A percentile compares a stretch with the other conserved stretches of the same genome.
phyloP scores from a whole-genome alignment of 2,329 filamentous ascomycete genomes.

The Elsinoe ampelina region DNA sequence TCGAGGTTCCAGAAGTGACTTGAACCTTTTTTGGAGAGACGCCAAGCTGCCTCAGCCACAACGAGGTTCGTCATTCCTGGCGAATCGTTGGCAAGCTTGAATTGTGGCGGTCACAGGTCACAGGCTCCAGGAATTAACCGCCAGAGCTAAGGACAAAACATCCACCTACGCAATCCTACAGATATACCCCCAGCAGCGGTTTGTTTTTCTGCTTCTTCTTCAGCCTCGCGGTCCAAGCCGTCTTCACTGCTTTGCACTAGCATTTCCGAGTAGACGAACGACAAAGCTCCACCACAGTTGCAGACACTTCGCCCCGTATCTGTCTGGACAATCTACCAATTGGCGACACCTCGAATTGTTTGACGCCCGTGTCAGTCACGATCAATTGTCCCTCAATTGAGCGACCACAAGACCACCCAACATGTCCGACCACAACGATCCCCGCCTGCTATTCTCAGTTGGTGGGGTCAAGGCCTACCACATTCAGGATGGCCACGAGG shows the following conservation, averaged over 20 bases:
- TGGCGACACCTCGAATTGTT: background rate
- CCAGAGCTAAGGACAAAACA: background rate
- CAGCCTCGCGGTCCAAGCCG: background rate
- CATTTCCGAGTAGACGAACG: background rate
- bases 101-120: conserved; percentile 1
- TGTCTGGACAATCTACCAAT: too few relatives aligned
- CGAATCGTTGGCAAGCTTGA: conserved; percentile 3
- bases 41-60: conserved; percentile 10
- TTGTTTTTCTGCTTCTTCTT: background rate
- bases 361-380: background rate
- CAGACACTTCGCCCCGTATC: too few relatives aligned
- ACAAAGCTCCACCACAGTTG: background rate
- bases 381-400: background rate
- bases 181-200: background rate
- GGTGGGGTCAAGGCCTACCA: conserved; percentile 86
- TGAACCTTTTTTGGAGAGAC: background rate
- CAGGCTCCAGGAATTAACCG: conserved; percentile 8
- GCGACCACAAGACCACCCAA: background rate
- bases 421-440: conserved; percentile 45
- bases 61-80: background rate
- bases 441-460: conserved; percentile 51
- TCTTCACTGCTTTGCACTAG: background rate
- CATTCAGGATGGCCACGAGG: conserved; percentile 77
- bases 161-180: conserved; percentile 7
- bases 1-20: background rate